Percentiles rank a stretch among this genome's conserved stretches.
Evolutionary conservation across 1,284 basidiomycete genomes (phyloP).

Genomic region (Caloboletus inedulis): DNA sequence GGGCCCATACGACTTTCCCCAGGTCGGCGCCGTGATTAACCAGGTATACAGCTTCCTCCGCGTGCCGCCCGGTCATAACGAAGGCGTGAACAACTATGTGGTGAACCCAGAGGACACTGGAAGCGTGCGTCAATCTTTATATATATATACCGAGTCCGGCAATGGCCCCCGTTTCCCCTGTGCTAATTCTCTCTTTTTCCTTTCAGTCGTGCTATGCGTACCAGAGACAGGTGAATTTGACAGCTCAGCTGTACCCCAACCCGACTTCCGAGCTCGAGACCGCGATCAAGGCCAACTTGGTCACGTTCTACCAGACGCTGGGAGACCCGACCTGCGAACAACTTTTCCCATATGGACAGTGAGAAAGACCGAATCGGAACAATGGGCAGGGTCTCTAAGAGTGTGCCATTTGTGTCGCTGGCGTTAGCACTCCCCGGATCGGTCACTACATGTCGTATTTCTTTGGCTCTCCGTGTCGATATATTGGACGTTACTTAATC

Average conservation of each 20-base stretch:
- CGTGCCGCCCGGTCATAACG: slow-evolving; percentile 21
- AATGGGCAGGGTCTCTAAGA: too few relatives aligned
- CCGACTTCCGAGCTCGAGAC: slow-evolving; percentile 17
- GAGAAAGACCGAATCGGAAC: neutral
- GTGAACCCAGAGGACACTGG: slow-evolving; percentile 10
- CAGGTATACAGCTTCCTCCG: neutral
- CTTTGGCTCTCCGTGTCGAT: neutral
- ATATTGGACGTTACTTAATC: neutral
- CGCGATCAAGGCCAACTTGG: slow-evolving; percentile 27
- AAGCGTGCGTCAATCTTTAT: slow-evolving; percentile 12
- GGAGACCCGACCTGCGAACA: slow-evolving; percentile 17
- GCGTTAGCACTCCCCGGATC: neutral
- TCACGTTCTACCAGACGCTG: slow-evolving; percentile 22
- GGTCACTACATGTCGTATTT: neutral
- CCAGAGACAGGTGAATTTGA: slow-evolving; percentile 22
- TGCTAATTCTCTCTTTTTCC: slow-evolving; percentile 2
- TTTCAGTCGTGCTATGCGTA: slow-evolving; percentile 22
- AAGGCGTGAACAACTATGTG: slow-evolving; percentile 22
- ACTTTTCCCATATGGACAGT: slow-evolving; percentile 21
- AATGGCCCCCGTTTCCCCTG: neutral
- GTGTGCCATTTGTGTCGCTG: neutral
- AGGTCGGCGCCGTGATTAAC: slow-evolving; percentile 6
- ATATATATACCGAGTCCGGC: neutral
- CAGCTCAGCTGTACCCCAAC: slow-evolving; percentile 21
- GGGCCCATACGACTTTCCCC: slow-evolving; percentile 12